Evolutionary conservation across 768 basidiomycete species (phyloP).

Genomic region (Serendipita sp.): DNA sequence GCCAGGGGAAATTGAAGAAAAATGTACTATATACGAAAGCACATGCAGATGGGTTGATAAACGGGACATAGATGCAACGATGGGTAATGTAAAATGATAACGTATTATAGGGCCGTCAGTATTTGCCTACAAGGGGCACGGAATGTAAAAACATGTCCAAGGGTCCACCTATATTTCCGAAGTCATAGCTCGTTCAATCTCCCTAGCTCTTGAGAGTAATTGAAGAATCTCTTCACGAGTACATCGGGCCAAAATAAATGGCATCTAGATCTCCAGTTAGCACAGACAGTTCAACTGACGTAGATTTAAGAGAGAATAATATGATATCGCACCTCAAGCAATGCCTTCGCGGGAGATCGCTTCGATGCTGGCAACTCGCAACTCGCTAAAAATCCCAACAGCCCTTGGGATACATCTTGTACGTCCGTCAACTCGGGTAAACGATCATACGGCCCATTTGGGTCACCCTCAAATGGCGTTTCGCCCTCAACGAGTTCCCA

Average conservation of each 20-base stretch:
- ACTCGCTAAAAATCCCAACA: neutral
- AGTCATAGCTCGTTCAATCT: neutral
- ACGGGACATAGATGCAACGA: too few relatives aligned
- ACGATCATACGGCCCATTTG: neutral
- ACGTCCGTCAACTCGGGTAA: neutral
- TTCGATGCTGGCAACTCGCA: neutral
- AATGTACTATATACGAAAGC: too few relatives aligned
- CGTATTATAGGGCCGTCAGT: too few relatives aligned
- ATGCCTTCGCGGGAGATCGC: neutral
- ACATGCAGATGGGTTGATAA: too few relatives aligned
- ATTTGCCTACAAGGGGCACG: too few relatives aligned
- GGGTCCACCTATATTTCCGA: neutral
- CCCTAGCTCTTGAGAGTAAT: neutral
- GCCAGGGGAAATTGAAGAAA: too few relatives aligned
- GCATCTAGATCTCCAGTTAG: neutral
- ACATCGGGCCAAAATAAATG: neutral
- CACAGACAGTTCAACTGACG: too few relatives aligned
- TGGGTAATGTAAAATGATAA: too few relatives aligned
- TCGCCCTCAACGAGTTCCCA: slow-evolving; percentile 69
- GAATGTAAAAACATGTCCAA: too few relatives aligned
- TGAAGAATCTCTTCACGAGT: neutral
- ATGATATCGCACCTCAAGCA: neutral
- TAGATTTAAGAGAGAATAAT: neutral
- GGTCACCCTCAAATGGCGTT: slow-evolving; percentile 41
- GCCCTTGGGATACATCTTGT: slow-evolving; percentile 1